Conservation (phyloP, 345 rosid species). For the Linum trigynum region DNA sequence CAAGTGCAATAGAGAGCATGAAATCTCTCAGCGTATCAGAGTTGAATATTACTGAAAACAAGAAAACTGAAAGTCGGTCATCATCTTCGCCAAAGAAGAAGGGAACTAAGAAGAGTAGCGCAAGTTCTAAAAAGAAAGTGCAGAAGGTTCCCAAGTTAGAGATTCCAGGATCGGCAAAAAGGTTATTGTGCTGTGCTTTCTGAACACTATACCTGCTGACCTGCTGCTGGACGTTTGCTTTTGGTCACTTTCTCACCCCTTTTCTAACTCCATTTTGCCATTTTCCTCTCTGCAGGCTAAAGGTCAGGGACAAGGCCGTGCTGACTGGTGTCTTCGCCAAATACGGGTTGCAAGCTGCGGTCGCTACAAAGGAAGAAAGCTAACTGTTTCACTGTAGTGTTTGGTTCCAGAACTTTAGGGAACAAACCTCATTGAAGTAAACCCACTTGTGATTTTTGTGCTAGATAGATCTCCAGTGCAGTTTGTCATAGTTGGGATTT, state of each 20-base stretch:
- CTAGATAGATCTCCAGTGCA: too few species aligned
- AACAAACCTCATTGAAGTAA: background rate
- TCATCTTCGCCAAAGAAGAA: slow-evolving; percentile 12
- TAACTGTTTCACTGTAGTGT: background rate
- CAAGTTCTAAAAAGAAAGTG: slow-evolving; percentile 23
- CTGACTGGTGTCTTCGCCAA: slow-evolving; percentile 58
- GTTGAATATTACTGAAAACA: slow-evolving; percentile 7
- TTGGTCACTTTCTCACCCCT: background rate
- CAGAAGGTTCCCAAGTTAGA: slow-evolving; percentile 28
- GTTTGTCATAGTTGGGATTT: too few species aligned
- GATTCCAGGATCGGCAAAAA: slow-evolving; percentile 56
- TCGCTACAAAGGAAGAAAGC: slow-evolving; percentile 27
- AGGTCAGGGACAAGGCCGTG: slow-evolving; percentile 64
- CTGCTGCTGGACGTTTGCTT: background rate
- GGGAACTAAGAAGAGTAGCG: slow-evolving; percentile 24
- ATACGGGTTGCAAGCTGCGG: slow-evolving; percentile 44
- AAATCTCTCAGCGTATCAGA: slow-evolving; percentile 20
- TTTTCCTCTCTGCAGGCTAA: slow-evolving; percentile 39
- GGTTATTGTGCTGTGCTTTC: slow-evolving; percentile 24
- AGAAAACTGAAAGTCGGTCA: slow-evolving; percentile 10
- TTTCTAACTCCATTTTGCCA: background rate
- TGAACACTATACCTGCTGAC: background rate
- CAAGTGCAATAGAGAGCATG: slow-evolving; percentile 19
- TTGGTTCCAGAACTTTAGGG: background rate
- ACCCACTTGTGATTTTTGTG: background rate